phyloP scores from a whole-genome alignment of 768 basidiomycete genomes.

The Coprinopsis strossmayeri region DNA sequence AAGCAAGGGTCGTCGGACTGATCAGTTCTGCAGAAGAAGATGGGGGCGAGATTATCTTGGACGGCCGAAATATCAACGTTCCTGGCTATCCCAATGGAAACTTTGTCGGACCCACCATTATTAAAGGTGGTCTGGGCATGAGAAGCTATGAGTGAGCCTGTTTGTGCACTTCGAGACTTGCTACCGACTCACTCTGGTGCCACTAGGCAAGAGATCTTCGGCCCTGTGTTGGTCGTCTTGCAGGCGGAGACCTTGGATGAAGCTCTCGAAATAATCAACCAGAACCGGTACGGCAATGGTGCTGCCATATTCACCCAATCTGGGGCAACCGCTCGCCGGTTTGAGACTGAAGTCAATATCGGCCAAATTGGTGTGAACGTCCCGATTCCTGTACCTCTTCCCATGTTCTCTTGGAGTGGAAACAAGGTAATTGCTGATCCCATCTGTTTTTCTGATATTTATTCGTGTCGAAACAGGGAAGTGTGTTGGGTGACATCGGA shows the following conservation, averaged over 20 bases:
- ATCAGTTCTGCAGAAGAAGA: constrained; percentile 71
- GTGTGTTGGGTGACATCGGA: constrained; percentile 77
- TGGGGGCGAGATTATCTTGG: constrained; percentile 82
- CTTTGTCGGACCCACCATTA: constrained; percentile 89
- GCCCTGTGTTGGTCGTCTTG: constrained; percentile 78
- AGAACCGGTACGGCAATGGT: constrained; percentile 89
- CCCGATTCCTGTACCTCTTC: constrained; percentile 84
- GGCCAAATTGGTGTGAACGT: constrained; percentile 94
- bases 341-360: constrained; percentile 81
- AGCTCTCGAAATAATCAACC: constrained; percentile 84
- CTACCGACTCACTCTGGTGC: too few species aligned
- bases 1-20: constrained; percentile 65
- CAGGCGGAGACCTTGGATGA: constrained; percentile 83
- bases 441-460: neutral
- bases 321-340: constrained; percentile 91
- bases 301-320: constrained; percentile 95
- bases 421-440: constrained; percentile 54
- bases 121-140: constrained; percentile 81
- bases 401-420: constrained; percentile 96
- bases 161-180: too few species aligned
- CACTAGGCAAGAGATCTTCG: constrained; percentile 88
- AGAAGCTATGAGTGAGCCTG: constrained; percentile 73
- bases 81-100: constrained; percentile 81
- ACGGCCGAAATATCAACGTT: constrained; percentile 70
- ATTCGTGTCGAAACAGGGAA: constrained; percentile 36